Evolutionary conservation across 2,329 filamentous ascomycete species (phyloP).

Genomic region (Botrytis fabae): DNA sequence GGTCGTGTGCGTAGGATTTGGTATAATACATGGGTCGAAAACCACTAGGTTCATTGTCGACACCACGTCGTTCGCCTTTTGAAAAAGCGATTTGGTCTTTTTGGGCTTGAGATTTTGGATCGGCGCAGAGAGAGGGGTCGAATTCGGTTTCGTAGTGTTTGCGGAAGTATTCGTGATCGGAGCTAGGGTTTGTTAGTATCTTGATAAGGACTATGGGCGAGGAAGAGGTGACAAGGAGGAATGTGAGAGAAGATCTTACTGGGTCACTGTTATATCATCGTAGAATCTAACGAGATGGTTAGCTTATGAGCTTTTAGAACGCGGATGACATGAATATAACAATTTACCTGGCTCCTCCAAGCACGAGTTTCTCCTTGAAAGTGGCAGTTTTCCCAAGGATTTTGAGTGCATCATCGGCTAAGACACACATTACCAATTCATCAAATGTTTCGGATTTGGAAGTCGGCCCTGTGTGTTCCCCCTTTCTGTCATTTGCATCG

Average conservation of each 20-base stretch:
- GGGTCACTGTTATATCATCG: conserved; percentile 71
- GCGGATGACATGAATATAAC: neutral
- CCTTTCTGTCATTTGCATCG: conserved; percentile 50
- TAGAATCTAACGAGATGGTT: conserved; percentile 46
- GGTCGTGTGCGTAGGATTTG: conserved; percentile 57
- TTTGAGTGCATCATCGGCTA: conserved; percentile 63
- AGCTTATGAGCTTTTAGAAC: neutral
- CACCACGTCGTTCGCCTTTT: conserved; percentile 49
- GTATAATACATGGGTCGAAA: conserved; percentile 68
- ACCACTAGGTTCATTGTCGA: conserved; percentile 52
- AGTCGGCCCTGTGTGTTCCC: conserved; percentile 43
- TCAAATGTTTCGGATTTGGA: conserved; percentile 58
- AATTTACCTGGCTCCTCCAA: conserved; percentile 61
- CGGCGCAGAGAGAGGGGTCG: conserved; percentile 51
- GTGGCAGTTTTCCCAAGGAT: conserved; percentile 59
- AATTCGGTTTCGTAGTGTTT: conserved; percentile 67
- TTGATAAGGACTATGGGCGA: neutral
- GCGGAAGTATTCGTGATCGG: conserved; percentile 64
- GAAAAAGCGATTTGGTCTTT: conserved; percentile 45
- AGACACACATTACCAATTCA: conserved; percentile 64
- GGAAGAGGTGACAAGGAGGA: too few relatives aligned
- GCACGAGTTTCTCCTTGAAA: conserved; percentile 63
- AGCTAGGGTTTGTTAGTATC: conserved; percentile 31
- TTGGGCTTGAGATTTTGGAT: conserved; percentile 47
- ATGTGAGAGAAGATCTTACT: conserved; percentile 39